These are phyloP conservation scores for Massariosphaeria phaeospora DNA, from an alignment of 495 filamentous ascomycete species.

Conservation along the genomic window DNA sequence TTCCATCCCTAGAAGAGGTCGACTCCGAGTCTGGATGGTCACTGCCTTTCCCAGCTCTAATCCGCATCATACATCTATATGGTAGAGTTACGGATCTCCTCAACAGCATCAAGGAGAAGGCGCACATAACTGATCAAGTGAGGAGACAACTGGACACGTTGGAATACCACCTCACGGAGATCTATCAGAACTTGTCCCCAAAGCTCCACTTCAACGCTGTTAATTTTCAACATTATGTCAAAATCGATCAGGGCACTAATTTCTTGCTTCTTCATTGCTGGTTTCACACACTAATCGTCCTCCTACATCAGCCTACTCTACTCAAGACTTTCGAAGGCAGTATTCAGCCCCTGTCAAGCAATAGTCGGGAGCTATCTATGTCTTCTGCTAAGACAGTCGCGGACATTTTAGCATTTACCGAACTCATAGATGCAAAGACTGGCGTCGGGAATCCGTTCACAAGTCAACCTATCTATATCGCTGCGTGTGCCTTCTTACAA, in stretches of 20 bases:
- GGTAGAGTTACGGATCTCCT: conserved; percentile 75
- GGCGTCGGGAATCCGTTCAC: conserved; percentile 83
- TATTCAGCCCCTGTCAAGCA: conserved; percentile 63
- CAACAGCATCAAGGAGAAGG: conserved; percentile 71
- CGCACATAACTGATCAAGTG: conserved; percentile 69
- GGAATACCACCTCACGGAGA: conserved; percentile 71
- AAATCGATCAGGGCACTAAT: conserved; percentile 69
- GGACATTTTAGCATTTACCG: conserved; percentile 74
- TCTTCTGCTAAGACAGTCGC: conserved; percentile 85
- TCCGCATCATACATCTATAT: conserved; percentile 78
- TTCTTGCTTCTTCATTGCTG: conserved; percentile 87
- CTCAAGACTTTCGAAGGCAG: conserved; percentile 69
- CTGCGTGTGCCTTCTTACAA: conserved; percentile 78
- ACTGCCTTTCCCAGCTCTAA: conserved; percentile 69
- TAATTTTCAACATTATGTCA: conserved; percentile 60
- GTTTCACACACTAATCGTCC: conserved; percentile 82
- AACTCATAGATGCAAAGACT: conserved; percentile 71
- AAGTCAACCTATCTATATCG: conserved; percentile 85
- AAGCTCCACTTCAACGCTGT: conserved; percentile 71
- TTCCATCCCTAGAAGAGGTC: conserved; percentile 60
- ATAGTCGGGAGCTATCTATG: conserved; percentile 77
- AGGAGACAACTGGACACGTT: conserved; percentile 62
- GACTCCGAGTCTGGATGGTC: conserved; percentile 59
- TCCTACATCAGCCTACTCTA: conserved; percentile 76
- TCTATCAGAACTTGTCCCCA: conserved; percentile 68